Evolutionary conservation across 768 basidiomycete species (phyloP), one percentile per base, ranked within the genome.

Genomic region (Xerocomus spinulosus): DNA sequence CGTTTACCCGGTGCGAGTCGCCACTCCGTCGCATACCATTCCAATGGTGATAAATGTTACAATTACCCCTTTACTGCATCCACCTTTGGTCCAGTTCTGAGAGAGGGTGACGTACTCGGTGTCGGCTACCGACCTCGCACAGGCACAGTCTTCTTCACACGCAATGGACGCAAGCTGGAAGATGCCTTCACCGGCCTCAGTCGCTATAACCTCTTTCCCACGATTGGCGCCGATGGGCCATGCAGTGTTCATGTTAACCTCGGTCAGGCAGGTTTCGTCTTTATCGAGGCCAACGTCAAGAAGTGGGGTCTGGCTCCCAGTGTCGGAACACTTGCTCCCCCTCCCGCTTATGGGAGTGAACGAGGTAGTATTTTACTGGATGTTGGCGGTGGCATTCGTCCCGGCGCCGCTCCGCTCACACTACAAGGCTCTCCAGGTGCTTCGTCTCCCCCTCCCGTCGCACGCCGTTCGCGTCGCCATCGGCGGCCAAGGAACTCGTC

Each of bases 251-350:
- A 99, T 58, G 90, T 97, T 61, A 99, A 99, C 66, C 79, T 99
- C 13, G 96, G 96, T 8, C 96, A 98, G 69, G 86, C 91, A 5
- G 96, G 96, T 5, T 99, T 99, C 64, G 96, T 98, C 32, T 98
- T 96, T 59, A 97, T 99, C 60, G 96, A 99, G 70, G 96, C 96
- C 28, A 97, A 99, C 63, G 96, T 99, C 53, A 99, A 99, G 78
- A 98, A 97, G 66, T 99, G 96, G 96, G 96, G 96, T 15, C 70
- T 98, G 26, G 96, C 96, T 28, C 96, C 96, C 8, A 96, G 93
- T 64, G 86, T 94, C 13, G 96, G 96, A 39, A 98, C 96, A 0
- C 77, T 98, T 9, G 95, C 95, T 2, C 96, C 96, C 14, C 96
- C 96, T 24, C 96, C 96, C 5, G 94, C 96, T 1, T 98, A 98